phyloP scores from a whole-genome alignment of 805 yeast genomes.

The Sugiyamaella floridensis region DNA sequence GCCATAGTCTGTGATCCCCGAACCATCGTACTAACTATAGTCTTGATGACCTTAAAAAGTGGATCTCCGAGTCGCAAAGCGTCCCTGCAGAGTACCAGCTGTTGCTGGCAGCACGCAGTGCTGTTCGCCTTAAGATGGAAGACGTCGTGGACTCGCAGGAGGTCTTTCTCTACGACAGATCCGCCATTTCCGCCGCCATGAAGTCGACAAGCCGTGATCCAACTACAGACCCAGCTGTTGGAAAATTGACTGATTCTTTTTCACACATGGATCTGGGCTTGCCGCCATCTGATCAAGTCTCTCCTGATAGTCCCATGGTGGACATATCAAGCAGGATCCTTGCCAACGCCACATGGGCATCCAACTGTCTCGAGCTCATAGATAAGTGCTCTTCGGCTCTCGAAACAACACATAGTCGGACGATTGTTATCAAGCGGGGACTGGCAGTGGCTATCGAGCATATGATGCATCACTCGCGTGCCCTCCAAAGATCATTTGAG shows the following conservation, averaged over 20 bases:
- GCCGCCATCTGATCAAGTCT: background rate
- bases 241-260: background rate
- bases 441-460: constrained; percentile 23
- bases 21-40: constrained; percentile 3
- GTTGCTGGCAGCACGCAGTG: constrained; percentile 24
- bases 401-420: constrained; percentile 3
- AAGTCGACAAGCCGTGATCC: background rate
- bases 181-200: background rate
- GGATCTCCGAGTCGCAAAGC: constrained; percentile 12
- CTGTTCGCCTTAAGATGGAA: constrained; percentile 25
- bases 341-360: constrained; percentile 14
- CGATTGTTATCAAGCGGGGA: constrained; percentile 20
- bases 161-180: constrained; percentile 25
- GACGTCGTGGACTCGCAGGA: constrained; percentile 20
- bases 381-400: background rate
- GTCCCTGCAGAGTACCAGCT: constrained; percentile 23
- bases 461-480: constrained; percentile 19
- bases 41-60: constrained; percentile 19
- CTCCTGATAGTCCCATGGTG: background rate
- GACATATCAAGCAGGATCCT: background rate
- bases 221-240: background rate
- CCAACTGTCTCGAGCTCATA: background rate
- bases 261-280: background rate
- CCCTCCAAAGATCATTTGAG: constrained; percentile 20
- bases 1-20: background rate